phyloP scores from a whole-genome alignment of 2,329 filamentous ascomycete genomes.

The Fusarium virguliforme region DNA sequence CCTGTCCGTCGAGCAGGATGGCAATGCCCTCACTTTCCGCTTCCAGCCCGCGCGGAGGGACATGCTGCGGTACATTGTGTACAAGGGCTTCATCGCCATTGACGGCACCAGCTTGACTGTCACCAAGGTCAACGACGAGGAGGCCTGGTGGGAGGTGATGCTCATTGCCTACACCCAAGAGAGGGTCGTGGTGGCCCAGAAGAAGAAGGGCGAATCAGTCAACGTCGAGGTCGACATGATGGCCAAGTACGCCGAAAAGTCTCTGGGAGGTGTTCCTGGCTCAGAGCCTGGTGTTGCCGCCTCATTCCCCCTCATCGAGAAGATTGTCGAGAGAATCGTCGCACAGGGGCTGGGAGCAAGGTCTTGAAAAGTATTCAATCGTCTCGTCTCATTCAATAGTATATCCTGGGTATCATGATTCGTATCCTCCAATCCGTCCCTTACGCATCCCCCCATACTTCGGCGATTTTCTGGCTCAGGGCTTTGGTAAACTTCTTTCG shows the following conservation, averaged over 20 bases:
- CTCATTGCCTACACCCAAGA: slow-evolving; percentile 97
- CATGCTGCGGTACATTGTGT: slow-evolving; percentile 89
- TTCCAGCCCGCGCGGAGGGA: slow-evolving; percentile 79
- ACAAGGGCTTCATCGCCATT: slow-evolving; percentile 95
- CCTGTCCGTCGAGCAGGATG: slow-evolving; percentile 80
- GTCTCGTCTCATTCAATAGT: slow-evolving; percentile 16
- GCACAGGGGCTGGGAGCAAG: slow-evolving; percentile 70
- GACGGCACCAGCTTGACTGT: slow-evolving; percentile 96
- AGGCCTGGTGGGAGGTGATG: slow-evolving; percentile 96
- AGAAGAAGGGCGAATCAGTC: slow-evolving; percentile 84
- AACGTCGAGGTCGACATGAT: slow-evolving; percentile 95
- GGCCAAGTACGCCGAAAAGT: slow-evolving; percentile 91
- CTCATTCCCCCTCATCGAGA: slow-evolving; percentile 74
- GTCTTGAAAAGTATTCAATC: slow-evolving; percentile 32
- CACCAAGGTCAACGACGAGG: slow-evolving; percentile 84
- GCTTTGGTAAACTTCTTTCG: slow-evolving; percentile 78
- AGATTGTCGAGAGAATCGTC: slow-evolving; percentile 82
- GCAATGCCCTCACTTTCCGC: slow-evolving; percentile 90
- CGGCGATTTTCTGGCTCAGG: slow-evolving; percentile 79
- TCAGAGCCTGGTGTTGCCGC: slow-evolving; percentile 65
- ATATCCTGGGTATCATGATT: slow-evolving; percentile 46
- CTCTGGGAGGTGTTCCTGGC: slow-evolving; percentile 79
- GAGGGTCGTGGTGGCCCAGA: slow-evolving; percentile 85
- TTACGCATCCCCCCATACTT: slow-evolving; percentile 76
- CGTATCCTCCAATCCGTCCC: slow-evolving; percentile 14